Base-by-base conservation (phyloP, 768 basidiomycete species). In the Tricholoma sp. region DNA sequence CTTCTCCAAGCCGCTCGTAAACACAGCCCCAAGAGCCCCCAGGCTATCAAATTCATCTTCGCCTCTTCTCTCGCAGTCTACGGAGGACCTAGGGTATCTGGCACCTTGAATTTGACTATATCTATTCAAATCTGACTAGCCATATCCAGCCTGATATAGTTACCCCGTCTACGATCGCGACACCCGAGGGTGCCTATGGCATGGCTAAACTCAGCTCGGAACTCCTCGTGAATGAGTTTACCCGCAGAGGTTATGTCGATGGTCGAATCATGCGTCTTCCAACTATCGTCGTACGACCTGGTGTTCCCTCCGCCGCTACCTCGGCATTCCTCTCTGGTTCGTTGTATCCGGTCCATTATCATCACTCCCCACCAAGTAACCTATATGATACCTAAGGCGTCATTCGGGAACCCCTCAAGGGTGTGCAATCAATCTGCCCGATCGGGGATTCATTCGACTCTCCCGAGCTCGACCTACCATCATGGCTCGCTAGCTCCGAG, bases 221-320 rank as follows among this genome's bases (percentile, higher is more conserved):
- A 68, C 68, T 83, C 32, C 68, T 83, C 52, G 73, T 84, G 54
- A 84, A 83, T 70, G 83, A 85, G 63, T 85, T 80, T 65, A 73
- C 81, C 9, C 76, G 84, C 35, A 71, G 82, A 21, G 81, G 82
- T 9, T 81, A 80, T 59, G 66, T 84, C 43, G 82, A 84, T 61
- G 84, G 82, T 18, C 78, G 82, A 32, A 80, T 84, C 61, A 68
- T 85, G 27, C 82, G 83, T 46, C 73, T 84, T 2, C 84, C 84
- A 5, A 84, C 84, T 3, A 79, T 85, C 58, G 77, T 79, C 52
- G 79, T 84, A 47, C 76, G 83, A 37, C 75, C 83, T 5, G 83
- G 83, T 54, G 72, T 72, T 3, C 83, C 84, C 5, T 72, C 81
- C 3, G 76, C 76, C 3, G 83, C 84, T 0, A 78, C 81, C 2